These are phyloP conservation scores for Leucoagaricus sp. DNA, from an alignment of 1,284 basidiomycete genomes.

Conservation along the genomic window DNA sequence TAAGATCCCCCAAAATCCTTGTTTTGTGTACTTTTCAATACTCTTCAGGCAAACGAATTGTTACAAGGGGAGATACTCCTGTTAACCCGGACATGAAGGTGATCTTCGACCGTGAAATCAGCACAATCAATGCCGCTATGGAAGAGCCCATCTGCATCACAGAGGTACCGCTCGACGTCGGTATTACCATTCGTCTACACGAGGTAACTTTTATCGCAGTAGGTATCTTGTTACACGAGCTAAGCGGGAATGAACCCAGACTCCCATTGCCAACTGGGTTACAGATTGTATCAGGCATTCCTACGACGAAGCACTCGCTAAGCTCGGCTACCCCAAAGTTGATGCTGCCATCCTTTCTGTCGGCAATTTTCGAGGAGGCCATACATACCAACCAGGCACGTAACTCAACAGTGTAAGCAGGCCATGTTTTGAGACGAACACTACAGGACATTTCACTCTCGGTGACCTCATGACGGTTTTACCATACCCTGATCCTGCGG, in stretches of 20 bases:
- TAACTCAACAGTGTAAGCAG: slow-evolving; percentile 16
- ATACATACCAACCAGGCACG: slow-evolving; percentile 55
- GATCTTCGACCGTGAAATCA: neutral
- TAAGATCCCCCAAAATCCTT: slow-evolving; percentile 18
- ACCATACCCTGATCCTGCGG: slow-evolving; percentile 67
- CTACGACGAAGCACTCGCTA: slow-evolving; percentile 14
- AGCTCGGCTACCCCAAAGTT: slow-evolving; percentile 9
- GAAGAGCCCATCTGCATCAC: neutral
- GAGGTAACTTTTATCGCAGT: neutral
- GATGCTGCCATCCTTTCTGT: slow-evolving; percentile 48
- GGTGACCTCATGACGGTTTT: slow-evolving; percentile 66
- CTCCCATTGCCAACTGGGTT: slow-evolving; percentile 17
- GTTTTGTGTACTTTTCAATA: neutral
- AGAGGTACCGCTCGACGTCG: neutral
- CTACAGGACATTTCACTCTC: slow-evolving; percentile 51
- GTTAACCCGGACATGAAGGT: slow-evolving; percentile 14
- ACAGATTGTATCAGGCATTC: slow-evolving; percentile 15
- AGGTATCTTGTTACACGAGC: no score
- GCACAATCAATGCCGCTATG: no score
- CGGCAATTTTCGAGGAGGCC: slow-evolving; percentile 64
- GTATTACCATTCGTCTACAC: neutral
- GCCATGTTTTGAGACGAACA: neutral
- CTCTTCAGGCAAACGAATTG: slow-evolving; percentile 19
- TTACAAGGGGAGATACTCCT: slow-evolving; percentile 16
- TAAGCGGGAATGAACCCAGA: slow-evolving; percentile 12